These are phyloP conservation scores for Parastagonospora avenae DNA, from an alignment of 2,329 filamentous ascomycete species.

Conservation along the genomic window DNA sequence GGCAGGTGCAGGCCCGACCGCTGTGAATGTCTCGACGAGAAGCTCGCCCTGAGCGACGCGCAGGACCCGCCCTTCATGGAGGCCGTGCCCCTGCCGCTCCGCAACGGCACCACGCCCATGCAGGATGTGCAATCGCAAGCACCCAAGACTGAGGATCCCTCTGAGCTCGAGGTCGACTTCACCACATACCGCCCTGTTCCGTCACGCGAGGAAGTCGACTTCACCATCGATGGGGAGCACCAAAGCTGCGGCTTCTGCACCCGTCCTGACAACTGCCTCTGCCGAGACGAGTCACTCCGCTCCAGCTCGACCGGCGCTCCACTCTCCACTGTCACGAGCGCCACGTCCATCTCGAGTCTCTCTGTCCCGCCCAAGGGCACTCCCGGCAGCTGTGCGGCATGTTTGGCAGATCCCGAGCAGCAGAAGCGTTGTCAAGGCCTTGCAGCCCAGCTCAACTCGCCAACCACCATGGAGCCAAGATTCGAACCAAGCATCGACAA, in stretches of 20 bases:
- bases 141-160: constrained; percentile 16
- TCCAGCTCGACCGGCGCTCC: constrained; percentile 9
- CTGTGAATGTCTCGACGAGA: constrained; percentile 41
- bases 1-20: constrained; percentile 34
- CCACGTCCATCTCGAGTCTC: constrained; percentile 1
- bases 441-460: constrained; percentile 28
- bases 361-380: constrained; percentile 12
- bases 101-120: constrained; percentile 14
- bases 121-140: constrained; percentile 18
- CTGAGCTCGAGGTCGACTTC: constrained; percentile 42
- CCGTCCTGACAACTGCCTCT: constrained; percentile 37
- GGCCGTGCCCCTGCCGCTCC: constrained; percentile 21
- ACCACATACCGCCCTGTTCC: constrained; percentile 29
- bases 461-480: constrained; percentile 36
- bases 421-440: constrained; percentile 43
- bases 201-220: constrained; percentile 22
- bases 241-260: constrained; percentile 43
- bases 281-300: constrained; percentile 27
- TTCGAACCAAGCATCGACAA: constrained; percentile 27
- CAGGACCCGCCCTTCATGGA: constrained; percentile 22
- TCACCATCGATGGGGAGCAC: constrained; percentile 24
- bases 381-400: constrained; percentile 45
- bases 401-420: constrained; percentile 41
- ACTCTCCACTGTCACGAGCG: constrained; percentile 5
- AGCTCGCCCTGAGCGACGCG: constrained; percentile 5